Base-by-base conservation (phyloP, 2,329 filamentous ascomycete species). In the Sporothrix variecibatus region DNA sequence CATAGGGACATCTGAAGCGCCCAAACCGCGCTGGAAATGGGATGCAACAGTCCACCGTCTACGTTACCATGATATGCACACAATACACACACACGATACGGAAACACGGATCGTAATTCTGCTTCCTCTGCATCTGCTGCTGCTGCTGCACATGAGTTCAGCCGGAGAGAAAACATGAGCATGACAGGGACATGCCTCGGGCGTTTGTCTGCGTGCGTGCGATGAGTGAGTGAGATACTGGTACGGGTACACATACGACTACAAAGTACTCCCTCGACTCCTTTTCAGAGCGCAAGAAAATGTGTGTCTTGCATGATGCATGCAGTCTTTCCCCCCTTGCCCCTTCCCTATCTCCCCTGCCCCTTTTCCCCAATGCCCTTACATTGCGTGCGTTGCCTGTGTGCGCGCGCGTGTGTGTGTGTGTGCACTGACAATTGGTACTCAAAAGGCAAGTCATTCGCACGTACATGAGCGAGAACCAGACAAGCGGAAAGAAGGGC, bases 271-370 rank as follows among this genome's bases (percentile, higher is more conserved):
- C 5, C 38, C 38, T 51, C 49, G 49, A n/a, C n/a, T n/a, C n/a
- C n/a, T n/a, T n/a, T n/a, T n/a, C n/a, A n/a, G n/a, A n/a, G n/a
- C n/a, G n/a, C n/a, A n/a, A 31, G 34, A 7, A 49, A 68, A 31
- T 9, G 40, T 31, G 64, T 68, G 64, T 68, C 64, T 68, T 68
- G 64, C 64, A 68, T 49, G 58, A 68, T 68, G 40, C 64, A 51
- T 68, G 23, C 43, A 31, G 60, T 23, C 56, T 20, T 38, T 34
- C 17, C 28, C 28, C 7, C 11, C 53, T 26, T 26, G 2, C 26
- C 23, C 31, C 17, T 17, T 12, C 53, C 20, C 17, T 3, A 3
- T 46, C 43, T 46, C 43, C 49, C 49, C 49, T 49, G 17, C 31
- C 20, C n/a, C 60, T 17, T 23, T 64, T 64, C 60, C 20, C 34